Evolutionary conservation across 139 green algal genomes (phyloP).

Genomic region (Chlamydomonas incerta): DNA sequence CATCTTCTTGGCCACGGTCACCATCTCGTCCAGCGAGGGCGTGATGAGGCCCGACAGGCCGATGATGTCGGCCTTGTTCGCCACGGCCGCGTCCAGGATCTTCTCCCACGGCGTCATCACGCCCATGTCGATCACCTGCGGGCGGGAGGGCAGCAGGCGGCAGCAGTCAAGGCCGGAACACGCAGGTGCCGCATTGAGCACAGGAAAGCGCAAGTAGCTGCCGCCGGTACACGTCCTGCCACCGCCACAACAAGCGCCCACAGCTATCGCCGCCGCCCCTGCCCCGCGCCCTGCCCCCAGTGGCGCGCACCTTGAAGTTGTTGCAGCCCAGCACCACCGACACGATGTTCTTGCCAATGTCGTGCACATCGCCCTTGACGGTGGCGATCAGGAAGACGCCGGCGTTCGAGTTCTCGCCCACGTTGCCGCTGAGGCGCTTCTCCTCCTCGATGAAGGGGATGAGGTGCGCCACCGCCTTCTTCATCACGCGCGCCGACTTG

Average conservation of each 20-base stretch:
- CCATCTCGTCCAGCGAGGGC: constrained; percentile 98
- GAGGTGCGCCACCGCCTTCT: constrained; percentile 96
- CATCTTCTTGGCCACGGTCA: constrained; percentile 96
- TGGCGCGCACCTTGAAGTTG: constrained; percentile 95
- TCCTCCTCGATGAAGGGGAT: constrained; percentile 99
- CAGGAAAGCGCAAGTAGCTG: no score
- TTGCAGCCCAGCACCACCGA: constrained; percentile 98
- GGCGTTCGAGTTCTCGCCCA: constrained; percentile 73
- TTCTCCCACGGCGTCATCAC: constrained; percentile 97
- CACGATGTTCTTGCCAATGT: constrained; percentile 99
- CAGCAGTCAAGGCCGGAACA: no score
- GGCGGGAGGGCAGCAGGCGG: not conserved
- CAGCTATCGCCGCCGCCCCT: no score
- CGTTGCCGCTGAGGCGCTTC: constrained; percentile 77
- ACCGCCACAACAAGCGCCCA: no score
- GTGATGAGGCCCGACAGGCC: constrained; percentile 98
- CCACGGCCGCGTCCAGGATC: constrained; percentile 91
- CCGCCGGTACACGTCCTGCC: no score
- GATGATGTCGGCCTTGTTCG: constrained; percentile 96
- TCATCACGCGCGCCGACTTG: constrained; percentile 99
- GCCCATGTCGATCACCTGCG: constrained; percentile 92
- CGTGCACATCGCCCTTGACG: constrained; percentile 99
- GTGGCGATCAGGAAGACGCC: constrained; percentile 97
- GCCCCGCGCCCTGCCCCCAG: not conserved
- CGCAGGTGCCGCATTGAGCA: no score